A percentile compares a stretch with the other conserved stretches of the same genome.
These are phyloP conservation scores for Salix arbutifolia DNA, from an alignment of 345 rosid species.

Conservation along the genomic window DNA sequence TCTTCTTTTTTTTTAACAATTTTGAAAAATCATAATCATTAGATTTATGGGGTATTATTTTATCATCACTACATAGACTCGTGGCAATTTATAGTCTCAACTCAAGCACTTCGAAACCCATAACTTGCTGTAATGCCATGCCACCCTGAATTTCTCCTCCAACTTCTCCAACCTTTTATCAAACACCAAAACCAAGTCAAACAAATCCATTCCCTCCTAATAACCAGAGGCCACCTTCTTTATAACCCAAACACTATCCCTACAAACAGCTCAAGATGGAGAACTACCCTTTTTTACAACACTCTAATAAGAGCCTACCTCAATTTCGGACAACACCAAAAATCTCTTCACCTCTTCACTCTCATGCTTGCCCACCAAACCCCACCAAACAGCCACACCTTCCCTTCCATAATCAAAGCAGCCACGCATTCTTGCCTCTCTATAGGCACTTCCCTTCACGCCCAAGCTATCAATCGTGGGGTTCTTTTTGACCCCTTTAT, in stretches of 20 bases:
- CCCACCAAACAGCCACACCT: slow-evolving; percentile 52
- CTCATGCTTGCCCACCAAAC: slow-evolving; percentile 49
- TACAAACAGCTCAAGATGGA: slow-evolving; percentile 33
- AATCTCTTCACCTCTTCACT: slow-evolving; percentile 45
- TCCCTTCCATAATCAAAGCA: slow-evolving; percentile 65
- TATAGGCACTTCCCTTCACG: slow-evolving; percentile 48
- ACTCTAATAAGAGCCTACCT: slow-evolving; percentile 57
- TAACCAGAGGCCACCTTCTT: slow-evolving; percentile 31
- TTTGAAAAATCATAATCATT: no score
- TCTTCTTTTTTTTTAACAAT: no score
- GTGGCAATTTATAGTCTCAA: neutral
- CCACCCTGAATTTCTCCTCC: slow-evolving; percentile 38
- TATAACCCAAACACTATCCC: neutral
- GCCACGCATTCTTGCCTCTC: slow-evolving; percentile 16
- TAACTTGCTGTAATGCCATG: no score
- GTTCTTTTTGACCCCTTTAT: slow-evolving; percentile 46
- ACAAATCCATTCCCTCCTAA: slow-evolving; percentile 52
- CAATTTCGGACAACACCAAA: slow-evolving; percentile 31
- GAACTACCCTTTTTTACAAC: slow-evolving; percentile 48
- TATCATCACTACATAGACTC: no score
- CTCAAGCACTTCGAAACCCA: neutral
- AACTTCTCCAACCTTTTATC: slow-evolving; percentile 48
- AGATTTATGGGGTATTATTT: no score
- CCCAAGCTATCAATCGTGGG: slow-evolving; percentile 50
- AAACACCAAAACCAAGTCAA: slow-evolving; percentile 36